Conservation (phyloP, 2,329 filamentous ascomycete genomes). For the Arthroderma sp. region DNA sequence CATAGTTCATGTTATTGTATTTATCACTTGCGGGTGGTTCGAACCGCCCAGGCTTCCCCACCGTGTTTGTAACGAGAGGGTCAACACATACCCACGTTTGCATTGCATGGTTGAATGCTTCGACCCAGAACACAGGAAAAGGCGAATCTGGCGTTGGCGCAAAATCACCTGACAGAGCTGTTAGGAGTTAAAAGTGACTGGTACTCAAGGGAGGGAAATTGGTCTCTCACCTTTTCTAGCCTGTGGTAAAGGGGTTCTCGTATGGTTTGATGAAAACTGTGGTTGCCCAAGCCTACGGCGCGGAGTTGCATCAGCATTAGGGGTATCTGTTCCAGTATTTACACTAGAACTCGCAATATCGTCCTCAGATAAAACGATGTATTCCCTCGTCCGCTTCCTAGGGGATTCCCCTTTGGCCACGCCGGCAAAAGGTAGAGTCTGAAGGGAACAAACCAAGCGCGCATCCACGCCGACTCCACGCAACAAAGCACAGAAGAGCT, state of each 20-base stretch:
- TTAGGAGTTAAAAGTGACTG: not conserved
- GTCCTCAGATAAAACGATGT: slow-evolving; percentile 29
- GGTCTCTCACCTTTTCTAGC: slow-evolving; percentile 6
- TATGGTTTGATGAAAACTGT: slow-evolving; percentile 14
- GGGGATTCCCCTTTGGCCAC: slow-evolving; percentile 34
- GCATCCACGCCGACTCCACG: slow-evolving; percentile 70
- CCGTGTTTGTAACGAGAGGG: slow-evolving; percentile 65
- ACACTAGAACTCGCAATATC: slow-evolving; percentile 23
- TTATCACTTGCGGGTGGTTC: slow-evolving; percentile 72
- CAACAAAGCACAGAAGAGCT: slow-evolving; percentile 79
- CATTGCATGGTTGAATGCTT: slow-evolving; percentile 71
- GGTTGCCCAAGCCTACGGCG: slow-evolving; percentile 27
- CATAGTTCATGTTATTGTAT: slow-evolving; percentile 69
- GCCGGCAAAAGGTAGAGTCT: slow-evolving; percentile 59
- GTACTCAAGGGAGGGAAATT: not conserved
- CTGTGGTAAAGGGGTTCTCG: slow-evolving; percentile 8
- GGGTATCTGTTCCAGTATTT: slow-evolving; percentile 13
- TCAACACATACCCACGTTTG: slow-evolving; percentile 91
- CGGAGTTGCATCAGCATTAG: slow-evolving; percentile 11
- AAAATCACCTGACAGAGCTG: not conserved
- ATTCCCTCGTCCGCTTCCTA: slow-evolving; percentile 27
- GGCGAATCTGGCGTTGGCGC: slow-evolving; percentile 41
- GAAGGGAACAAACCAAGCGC: slow-evolving; percentile 79
- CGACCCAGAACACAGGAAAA: slow-evolving; percentile 87
- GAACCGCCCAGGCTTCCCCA: slow-evolving; percentile 62